Conservation (phyloP, 2,329 filamentous ascomycete genomes). For the Alternaria ventricosa region DNA sequence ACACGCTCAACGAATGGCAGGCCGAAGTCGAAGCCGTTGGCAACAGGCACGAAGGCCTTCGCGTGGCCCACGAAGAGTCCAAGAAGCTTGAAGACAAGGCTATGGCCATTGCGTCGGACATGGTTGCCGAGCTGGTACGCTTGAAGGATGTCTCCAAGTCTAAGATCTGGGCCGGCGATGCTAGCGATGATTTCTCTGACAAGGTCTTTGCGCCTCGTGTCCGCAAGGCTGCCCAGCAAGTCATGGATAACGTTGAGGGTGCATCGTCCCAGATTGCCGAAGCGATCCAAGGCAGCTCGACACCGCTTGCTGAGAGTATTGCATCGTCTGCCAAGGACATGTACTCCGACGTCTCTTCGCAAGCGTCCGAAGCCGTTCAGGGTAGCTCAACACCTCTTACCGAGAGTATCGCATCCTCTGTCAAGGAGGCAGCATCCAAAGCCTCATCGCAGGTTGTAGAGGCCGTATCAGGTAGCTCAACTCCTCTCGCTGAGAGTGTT, state of each 20-base stretch:
- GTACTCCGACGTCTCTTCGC: conserved; percentile 41
- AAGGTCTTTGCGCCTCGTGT: conserved; percentile 66
- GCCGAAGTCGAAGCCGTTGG: conserved; percentile 79
- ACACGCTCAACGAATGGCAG: conserved; percentile 83
- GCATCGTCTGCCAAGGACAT: conserved; percentile 48
- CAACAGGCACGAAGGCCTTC: conserved; percentile 73
- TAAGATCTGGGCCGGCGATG: conserved; percentile 80
- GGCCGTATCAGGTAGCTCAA: conserved; percentile 37
- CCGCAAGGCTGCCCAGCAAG: conserved; percentile 53
- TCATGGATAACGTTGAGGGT: conserved; percentile 48
- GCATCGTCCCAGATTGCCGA: conserved; percentile 48
- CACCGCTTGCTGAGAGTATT: conserved; percentile 41
- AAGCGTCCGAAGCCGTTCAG: conserved; percentile 39
- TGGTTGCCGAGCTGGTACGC: conserved; percentile 78
- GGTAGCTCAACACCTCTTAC: conserved; percentile 37
- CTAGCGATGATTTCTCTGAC: conserved; percentile 78
- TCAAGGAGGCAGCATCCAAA: conserved; percentile 45
- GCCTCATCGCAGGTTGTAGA: conserved; percentile 39
- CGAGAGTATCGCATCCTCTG: conserved; percentile 46
- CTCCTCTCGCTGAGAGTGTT: conserved; percentile 40
- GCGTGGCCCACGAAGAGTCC: conserved; percentile 70
- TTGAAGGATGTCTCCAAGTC: conserved; percentile 84
- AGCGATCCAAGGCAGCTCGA: conserved; percentile 42
- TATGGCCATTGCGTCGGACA: conserved; percentile 79
- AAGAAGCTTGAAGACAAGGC: conserved; percentile 76